phyloP scores from a whole-genome alignment of 1,139 yeast species.

The Geotrichum australiense region DNA sequence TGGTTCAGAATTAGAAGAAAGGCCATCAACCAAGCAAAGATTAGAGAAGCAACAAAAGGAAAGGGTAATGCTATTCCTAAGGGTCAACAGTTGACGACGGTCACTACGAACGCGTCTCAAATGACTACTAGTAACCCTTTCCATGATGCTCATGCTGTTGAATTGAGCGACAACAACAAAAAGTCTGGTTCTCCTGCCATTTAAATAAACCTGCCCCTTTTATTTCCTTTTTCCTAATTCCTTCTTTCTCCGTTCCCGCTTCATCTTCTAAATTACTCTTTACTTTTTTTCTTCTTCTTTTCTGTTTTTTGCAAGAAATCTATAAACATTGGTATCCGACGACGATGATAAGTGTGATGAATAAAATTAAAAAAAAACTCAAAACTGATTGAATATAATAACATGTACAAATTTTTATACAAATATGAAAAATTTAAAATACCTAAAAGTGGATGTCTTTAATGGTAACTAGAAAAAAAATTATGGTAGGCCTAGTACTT shows the following conservation, averaged over 20 bases:
- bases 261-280: background rate
- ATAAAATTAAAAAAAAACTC: background rate
- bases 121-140: constrained; percentile 17
- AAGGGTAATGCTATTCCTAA: constrained; percentile 12
- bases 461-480: too few relatives aligned
- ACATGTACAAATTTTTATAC: background rate
- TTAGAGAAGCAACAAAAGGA: constrained; percentile 10
- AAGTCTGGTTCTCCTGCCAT: constrained; percentile 14
- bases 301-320: background rate
- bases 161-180: constrained; percentile 7
- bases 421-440: background rate
- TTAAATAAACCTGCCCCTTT: background rate
- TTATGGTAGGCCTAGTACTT: too few relatives aligned
- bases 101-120: constrained; percentile 10
- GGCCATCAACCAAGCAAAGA: constrained; percentile 5
- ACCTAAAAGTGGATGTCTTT: too few relatives aligned
- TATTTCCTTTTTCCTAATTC: background rate
- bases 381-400: background rate
- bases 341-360: background rate
- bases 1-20: constrained; percentile 17
- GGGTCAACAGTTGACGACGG: constrained; percentile 11
- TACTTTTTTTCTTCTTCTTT: background rate
- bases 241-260: background rate
- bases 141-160: constrained; percentile 18
- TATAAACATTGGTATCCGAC: background rate